phyloP scores from a whole-genome alignment of 1,284 basidiomycete genomes.

The Neolentinus lepideus region DNA sequence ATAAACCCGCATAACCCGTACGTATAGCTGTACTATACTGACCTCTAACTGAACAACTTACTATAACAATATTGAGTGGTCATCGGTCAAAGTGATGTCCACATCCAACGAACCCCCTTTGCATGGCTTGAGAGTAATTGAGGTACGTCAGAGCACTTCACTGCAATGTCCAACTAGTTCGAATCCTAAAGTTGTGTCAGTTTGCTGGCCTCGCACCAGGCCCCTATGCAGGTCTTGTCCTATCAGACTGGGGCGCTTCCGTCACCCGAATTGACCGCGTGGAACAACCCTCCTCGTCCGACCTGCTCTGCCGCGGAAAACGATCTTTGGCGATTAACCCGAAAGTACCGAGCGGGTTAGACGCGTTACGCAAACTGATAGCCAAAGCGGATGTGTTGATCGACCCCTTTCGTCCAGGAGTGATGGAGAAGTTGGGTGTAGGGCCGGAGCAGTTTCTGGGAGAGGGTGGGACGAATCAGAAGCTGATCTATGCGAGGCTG shows the following conservation, averaged over 20 bases:
- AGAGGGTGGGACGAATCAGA: constrained; percentile 45
- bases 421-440: constrained; percentile 71
- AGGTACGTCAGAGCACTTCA: too few species aligned
- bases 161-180: neutral
- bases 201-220: constrained; percentile 84
- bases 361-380: constrained; percentile 53
- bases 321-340: constrained; percentile 65
- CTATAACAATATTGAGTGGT: too few species aligned
- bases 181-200: constrained; percentile 25
- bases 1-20: too few species aligned
- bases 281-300: constrained; percentile 27
- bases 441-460: constrained; percentile 68
- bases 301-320: constrained; percentile 66
- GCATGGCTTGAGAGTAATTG: constrained; percentile 47
- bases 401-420: constrained; percentile 80
- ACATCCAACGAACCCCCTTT: constrained; percentile 23
- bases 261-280: constrained; percentile 73
- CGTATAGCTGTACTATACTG: too few species aligned
- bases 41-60: too few species aligned
- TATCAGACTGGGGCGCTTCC: constrained; percentile 77
- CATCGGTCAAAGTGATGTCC: too few species aligned
- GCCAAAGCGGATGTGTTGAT: constrained; percentile 71
- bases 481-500: constrained; percentile 58
- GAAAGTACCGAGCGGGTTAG: constrained; percentile 54
- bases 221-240: constrained; percentile 73